phyloP scores from a whole-genome alignment of 495 filamentous ascomycete species.

The Annulohypoxylon moriforme region DNA sequence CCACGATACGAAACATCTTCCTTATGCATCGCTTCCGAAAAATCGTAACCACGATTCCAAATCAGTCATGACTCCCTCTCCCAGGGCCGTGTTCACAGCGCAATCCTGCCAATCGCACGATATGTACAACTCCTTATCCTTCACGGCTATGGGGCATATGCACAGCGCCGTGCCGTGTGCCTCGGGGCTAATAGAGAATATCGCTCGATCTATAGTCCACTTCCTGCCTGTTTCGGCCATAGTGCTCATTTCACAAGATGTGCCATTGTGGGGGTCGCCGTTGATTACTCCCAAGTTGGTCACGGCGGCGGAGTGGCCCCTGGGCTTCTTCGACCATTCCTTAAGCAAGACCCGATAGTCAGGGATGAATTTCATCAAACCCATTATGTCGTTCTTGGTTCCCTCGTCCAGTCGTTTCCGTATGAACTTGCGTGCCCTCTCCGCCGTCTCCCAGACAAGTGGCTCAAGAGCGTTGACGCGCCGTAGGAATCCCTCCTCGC shows the following conservation, averaged over 20 bases:
- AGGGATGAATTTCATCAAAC: conserved; percentile 46
- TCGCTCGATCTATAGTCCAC: conserved; percentile 48
- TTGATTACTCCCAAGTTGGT: conserved; percentile 51
- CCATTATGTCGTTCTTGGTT: conserved; percentile 49
- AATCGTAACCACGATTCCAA: conserved; percentile 46
- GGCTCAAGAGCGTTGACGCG: conserved; percentile 25
- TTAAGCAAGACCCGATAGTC: conserved; percentile 49
- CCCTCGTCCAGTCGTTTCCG: conserved; percentile 30
- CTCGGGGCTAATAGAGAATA: conserved; percentile 52
- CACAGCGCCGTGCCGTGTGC: conserved; percentile 45
- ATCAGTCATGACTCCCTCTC: conserved; percentile 46
- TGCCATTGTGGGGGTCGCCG: background rate
- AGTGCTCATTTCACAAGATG: background rate
- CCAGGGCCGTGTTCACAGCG: conserved; percentile 41
- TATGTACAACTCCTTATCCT: conserved; percentile 43
- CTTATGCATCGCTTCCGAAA: conserved; percentile 10
- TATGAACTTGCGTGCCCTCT: conserved; percentile 34
- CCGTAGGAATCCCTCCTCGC: background rate
- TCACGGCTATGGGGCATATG: conserved; percentile 48
- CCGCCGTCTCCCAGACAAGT: conserved; percentile 46
- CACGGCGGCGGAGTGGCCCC: conserved; percentile 46
- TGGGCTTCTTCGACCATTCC: conserved; percentile 42
- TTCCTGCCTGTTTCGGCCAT: background rate
- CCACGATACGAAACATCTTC: background rate
- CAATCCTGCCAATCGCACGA: conserved; percentile 50